Evolutionary conservation across 83 land plant species (phyloP), one percentile per base, ranked within the genome.

Genomic region (Isoetes engelmannii): DNA sequence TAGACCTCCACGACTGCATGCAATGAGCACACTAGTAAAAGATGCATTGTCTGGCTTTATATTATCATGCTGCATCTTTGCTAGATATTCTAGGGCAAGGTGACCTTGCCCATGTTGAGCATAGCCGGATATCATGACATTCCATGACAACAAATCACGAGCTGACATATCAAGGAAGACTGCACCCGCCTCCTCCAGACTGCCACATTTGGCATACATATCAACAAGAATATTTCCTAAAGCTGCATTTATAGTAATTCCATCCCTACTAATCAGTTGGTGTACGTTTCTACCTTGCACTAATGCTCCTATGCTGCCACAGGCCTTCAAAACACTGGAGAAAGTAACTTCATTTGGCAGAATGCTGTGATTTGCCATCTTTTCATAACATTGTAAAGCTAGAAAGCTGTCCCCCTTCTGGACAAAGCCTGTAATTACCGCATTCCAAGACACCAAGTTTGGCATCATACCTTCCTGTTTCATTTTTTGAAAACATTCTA

Each of bases 171-270:
- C 12, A 9, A 18, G n/a, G 67, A 64, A 64, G 9, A 64, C 47
- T 44, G 7, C 41, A 18, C 47, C 12, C 2, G 67, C 67, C 1
- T 44, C 47, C 10, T 9, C 9, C 47, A 64, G 41, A 9, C 53
- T 64, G 12, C 67, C 67, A 64, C 67, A 64, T 44, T 44, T 64
- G 9, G 67, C 47, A 44, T 64, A 64, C 67, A 64, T 64, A 44
- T 64, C 67, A 9, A 64, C 17, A 9, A 64, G 47, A 41, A 9
- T 64, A 41, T 64, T 64, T 8, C 54, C 54, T n/a, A 51, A 1
- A 51, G 54, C 12, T 51, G 15, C 3, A 51, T 51, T n/a, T n/a
- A 51, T 12, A 12, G 54, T 10, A 51, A 51, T 10, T 12, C 54
- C 54, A 51, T n/a, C 3, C 15, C 3, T n/a, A 12, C 0, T n/a